These are phyloP conservation scores for Teunomyces kruisii DNA, from an alignment of 805 yeast species.

Conservation along the genomic window DNA sequence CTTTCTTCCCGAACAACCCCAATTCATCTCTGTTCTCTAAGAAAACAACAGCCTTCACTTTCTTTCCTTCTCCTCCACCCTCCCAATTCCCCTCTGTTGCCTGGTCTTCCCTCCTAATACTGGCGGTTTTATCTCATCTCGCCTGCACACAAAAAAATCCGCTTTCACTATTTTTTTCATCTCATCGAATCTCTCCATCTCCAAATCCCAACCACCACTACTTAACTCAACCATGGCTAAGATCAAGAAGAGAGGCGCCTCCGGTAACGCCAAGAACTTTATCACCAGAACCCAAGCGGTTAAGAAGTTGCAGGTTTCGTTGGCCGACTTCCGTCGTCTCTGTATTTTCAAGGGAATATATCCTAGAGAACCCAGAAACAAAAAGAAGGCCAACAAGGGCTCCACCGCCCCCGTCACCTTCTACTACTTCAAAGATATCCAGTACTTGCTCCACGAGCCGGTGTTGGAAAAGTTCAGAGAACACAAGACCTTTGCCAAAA, in stretches of 20 bases:
- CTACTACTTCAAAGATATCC: constrained; percentile 91
- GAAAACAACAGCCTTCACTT: too few species aligned
- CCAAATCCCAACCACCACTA: constrained; percentile 1
- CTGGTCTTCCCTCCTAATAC: too few species aligned
- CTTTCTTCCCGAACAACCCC: not conserved
- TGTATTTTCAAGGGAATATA: constrained; percentile 98
- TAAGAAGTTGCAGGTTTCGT: constrained; percentile 83
- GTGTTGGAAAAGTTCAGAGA: constrained; percentile 88
- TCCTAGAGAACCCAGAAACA: constrained; percentile 94
- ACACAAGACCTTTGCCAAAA: constrained; percentile 91
- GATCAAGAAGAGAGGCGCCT: constrained; percentile 78
- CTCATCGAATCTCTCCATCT: constrained; percentile 12
- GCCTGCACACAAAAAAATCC: constrained; percentile 8
- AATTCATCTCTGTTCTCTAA: too few species aligned
- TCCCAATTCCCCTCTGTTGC: too few species aligned
- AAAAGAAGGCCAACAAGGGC: constrained; percentile 96
- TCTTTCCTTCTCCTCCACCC: too few species aligned
- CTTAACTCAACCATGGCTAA: constrained; percentile 47
- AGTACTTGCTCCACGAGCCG: constrained; percentile 93
- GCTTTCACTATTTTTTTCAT: constrained; percentile 5
- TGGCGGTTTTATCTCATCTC: not conserved
- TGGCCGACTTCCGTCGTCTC: constrained; percentile 94
- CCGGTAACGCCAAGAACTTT: constrained; percentile 90
- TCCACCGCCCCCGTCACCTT: constrained; percentile 96
- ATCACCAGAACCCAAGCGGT: constrained; percentile 95